Evolutionary conservation across 192 early-diverging fungal species (phyloP).

Genomic region (Umbelopsis sp.): DNA sequence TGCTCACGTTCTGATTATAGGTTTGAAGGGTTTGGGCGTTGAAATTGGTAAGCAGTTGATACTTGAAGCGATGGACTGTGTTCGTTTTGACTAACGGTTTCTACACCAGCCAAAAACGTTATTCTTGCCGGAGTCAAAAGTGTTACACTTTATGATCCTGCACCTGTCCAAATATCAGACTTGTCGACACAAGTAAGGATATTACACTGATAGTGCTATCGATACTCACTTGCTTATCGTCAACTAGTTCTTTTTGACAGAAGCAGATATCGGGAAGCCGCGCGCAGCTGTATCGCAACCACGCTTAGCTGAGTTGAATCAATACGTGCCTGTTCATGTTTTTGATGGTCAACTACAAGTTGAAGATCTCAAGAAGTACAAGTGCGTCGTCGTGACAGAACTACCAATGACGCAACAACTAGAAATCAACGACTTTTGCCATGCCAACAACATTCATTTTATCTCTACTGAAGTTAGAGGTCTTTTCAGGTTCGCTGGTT

Average conservation of each 20-base stretch:
- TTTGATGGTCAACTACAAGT: slow-evolving; percentile 77
- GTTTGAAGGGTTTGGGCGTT: slow-evolving; percentile 93
- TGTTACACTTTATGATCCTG: slow-evolving; percentile 92
- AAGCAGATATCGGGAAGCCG: slow-evolving; percentile 85
- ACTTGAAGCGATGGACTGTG: not conserved
- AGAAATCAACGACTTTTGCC: slow-evolving; percentile 84
- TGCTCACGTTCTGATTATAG: slow-evolving; percentile 96
- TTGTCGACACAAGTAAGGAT: slow-evolving; percentile 81
- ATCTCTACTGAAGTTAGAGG: slow-evolving; percentile 89
- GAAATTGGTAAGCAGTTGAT: slow-evolving; percentile 80
- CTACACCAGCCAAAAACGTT: slow-evolving; percentile 88
- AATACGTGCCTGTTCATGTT: slow-evolving; percentile 93
- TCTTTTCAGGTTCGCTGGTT: slow-evolving; percentile 75
- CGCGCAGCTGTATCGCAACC: slow-evolving; percentile 76
- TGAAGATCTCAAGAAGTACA: slow-evolving; percentile 44
- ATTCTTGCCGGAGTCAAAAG: slow-evolving; percentile 99
- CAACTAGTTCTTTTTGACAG: slow-evolving; percentile 84
- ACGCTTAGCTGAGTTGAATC: slow-evolving; percentile 93
- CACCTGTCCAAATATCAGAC: slow-evolving; percentile 74
- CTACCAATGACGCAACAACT: slow-evolving; percentile 75
- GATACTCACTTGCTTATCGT: slow-evolving; percentile 3
- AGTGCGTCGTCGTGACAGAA: slow-evolving; percentile 91
- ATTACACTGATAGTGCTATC: not conserved
- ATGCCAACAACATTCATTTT: slow-evolving; percentile 75
- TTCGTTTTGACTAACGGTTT: not conserved